Base-by-base conservation (phyloP, 2,329 filamentous ascomycete genomes). In the Cephalotrichum gorgonifer region DNA sequence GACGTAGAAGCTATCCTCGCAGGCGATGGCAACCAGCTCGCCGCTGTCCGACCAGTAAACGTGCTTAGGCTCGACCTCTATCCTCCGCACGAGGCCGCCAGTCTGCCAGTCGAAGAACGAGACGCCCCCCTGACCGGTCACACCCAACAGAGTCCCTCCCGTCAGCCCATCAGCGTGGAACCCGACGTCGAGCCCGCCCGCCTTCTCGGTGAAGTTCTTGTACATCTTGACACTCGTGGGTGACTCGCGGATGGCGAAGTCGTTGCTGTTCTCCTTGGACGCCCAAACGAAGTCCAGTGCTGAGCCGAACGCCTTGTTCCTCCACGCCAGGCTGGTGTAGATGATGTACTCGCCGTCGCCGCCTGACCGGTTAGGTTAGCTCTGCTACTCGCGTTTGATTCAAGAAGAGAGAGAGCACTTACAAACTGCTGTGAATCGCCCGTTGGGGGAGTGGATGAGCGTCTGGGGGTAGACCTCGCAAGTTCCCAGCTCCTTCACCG, bases 321-420 rank as follows among this genome's bases (percentile, higher is more conserved):
- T 83, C 79, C 94, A 95, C 3, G 91, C 91, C 51, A 97, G 77
- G 50, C 93, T 90, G 26, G 93, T 97, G 72, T 97, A 97, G 60
- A 97, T 95, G 64, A 97, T 97, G 70, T 96, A 98, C 68, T 98
- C 93, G 54, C 93, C 93, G 63, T 98, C 93, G 56, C 93, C 93
- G 56, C 47, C 47, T 49, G 31, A 22, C 23, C 22, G 4, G 26
- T 26, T 20, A 30, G 23, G n/a, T 26, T 4, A 6, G n/a, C n/a
- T n/a, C n/a, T n/a, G n/a, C n/a, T n/a, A n/a, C n/a, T n/a, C n/a
- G 25, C n/a, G 23, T 27, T n/a, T 20, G 11, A 26, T 8, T 41
- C 22, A n/a, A 17, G 11, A 15, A 4, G 17, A 14, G 22, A 12
- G 14, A 12, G 4, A 22, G 85, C n/a, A 43, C 47, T 44, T 44